phyloP scores from a whole-genome alignment of 2,329 filamentous ascomycete genomes.

The Botrytis deweyae region DNA sequence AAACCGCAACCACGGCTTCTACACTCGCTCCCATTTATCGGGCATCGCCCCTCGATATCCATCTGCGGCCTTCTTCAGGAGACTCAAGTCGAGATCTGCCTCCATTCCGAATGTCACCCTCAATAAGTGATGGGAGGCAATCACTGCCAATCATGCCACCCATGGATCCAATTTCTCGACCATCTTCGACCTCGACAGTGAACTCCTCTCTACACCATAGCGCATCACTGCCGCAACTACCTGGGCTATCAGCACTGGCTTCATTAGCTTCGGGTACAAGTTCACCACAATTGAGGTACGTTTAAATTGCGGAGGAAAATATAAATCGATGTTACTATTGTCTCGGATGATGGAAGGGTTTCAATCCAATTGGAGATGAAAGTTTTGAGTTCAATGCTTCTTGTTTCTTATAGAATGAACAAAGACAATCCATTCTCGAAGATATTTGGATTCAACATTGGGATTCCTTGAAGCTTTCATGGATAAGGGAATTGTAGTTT shows the following conservation, averaged over 20 bases:
- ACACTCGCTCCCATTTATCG: conserved; percentile 56
- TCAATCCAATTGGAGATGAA: background rate
- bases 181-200: conserved; percentile 52
- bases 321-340: background rate
- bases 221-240: conserved; percentile 46
- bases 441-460: background rate
- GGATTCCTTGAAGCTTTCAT: background rate
- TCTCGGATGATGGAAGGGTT: conserved; percentile 8
- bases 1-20: conserved; percentile 52
- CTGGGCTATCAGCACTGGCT: conserved; percentile 59
- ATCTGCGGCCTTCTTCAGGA: conserved; percentile 48
- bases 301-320: conserved; percentile 33
- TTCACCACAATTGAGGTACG: conserved; percentile 51
- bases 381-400: background rate
- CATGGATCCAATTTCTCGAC: conserved; percentile 51
- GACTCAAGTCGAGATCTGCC: conserved; percentile 49
- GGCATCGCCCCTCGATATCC: conserved; percentile 55
- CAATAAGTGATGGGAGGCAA: conserved; percentile 47
- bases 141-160: conserved; percentile 46
- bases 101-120: conserved; percentile 46
- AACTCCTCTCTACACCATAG: conserved; percentile 45
- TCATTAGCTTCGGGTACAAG: conserved; percentile 52
- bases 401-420: background rate
- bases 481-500: background rate
- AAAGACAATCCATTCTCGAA: background rate